Percentiles rank a stretch among this genome's conserved stretches.
Evolutionary conservation across 176 grass and related monocot species (phyloP).

Genomic region (Phoenix dactylifera): DNA sequence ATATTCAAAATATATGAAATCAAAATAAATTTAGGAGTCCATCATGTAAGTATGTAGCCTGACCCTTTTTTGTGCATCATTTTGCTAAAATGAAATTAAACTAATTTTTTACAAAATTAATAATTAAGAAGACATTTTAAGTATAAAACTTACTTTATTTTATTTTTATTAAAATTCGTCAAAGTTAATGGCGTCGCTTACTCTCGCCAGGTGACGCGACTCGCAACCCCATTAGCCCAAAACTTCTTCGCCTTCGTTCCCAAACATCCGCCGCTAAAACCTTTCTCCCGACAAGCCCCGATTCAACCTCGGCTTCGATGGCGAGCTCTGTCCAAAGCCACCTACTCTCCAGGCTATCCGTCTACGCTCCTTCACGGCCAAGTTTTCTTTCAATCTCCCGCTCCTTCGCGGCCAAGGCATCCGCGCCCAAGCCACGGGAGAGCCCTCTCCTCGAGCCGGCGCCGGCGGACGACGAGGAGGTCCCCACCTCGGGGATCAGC

Average conservation of each 20-base stretch:
- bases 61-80: too few species aligned
- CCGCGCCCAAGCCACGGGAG: constrained; percentile 40
- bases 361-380: not conserved
- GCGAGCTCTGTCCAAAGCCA: constrained; percentile 30
- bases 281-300: not conserved
- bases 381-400: constrained; percentile 14
- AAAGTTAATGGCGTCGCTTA: too few species aligned
- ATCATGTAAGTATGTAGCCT: too few species aligned
- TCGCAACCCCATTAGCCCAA: not conserved
- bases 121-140: too few species aligned
- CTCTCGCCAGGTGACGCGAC: too few species aligned
- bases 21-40: too few species aligned
- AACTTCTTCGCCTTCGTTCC: not conserved
- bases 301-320: constrained; percentile 26
- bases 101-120: too few species aligned
- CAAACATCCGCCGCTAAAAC: too few species aligned
- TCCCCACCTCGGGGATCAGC: constrained; percentile 65
- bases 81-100: too few species aligned
- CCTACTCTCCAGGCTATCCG: constrained; percentile 15
- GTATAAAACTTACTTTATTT: too few species aligned
- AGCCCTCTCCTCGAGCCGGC: constrained; percentile 21
- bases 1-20: too few species aligned
- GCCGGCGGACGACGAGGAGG: constrained; percentile 21
- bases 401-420: constrained; percentile 19
- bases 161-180: too few species aligned